Base-by-base conservation (phyloP, 2,329 filamentous ascomycete species). In the Fusarium sp. region DNA sequence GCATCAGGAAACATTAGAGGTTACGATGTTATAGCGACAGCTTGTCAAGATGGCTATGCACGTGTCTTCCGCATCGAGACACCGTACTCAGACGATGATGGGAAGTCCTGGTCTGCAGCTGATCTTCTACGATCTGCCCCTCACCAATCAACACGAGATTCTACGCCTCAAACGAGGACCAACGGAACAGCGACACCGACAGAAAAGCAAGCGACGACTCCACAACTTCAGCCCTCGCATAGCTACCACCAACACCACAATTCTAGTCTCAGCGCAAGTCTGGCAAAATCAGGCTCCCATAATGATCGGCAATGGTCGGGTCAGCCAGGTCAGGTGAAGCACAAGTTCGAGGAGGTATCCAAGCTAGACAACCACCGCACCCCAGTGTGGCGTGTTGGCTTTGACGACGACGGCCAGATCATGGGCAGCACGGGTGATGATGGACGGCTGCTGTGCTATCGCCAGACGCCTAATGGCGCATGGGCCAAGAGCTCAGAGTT, bases 1-100 rank as follows among this genome's bases (percentile, higher is more conserved):
- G 94, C 95, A 2, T 92, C 94, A 49, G 95, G 94, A 15, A 97
- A 94, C 70, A 94, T 97, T 74, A 85, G 94, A 41, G 95, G 95
- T 2, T 95, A 93, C 78, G 96, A 99, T 79, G 87, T 95, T 61
- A 87, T 98, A 73, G 96, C 95, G 5, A 97, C 94, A 8, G 95
- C 94, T 4, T 96, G 93, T 78, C 97, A 97, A 79, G 96, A 99
- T 78, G 95, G 96, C 5, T 91, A 90, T 73, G 90, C 98, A 43
- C 88, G 95, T 43, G 91, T 99, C n/a, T 97, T 97, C 76, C 90
- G 95, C 74, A 80, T 97, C 20, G 88, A 90, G 38, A 92, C 91
- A 0, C 85, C 87, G 1, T 81, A 81, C 65, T 78, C 74, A 68
- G 81, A 76, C 66, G 82, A 79, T 65, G 86, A 82, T 73, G 86